phyloP scores from a whole-genome alignment of 768 basidiomycete species.

The Termitomyces eurrhizus region DNA sequence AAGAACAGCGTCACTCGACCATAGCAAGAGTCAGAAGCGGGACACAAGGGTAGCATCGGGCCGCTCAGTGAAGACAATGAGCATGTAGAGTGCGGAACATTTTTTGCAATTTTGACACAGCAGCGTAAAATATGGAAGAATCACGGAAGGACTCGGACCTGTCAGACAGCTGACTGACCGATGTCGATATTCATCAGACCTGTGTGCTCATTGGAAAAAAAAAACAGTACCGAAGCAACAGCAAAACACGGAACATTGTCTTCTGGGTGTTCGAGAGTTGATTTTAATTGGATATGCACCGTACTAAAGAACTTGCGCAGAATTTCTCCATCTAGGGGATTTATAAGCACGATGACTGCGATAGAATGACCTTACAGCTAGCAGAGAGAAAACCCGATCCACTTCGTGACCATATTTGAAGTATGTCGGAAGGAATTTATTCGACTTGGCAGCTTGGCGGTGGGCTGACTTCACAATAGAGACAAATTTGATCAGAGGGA shows the following conservation, averaged over 20 bases:
- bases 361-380: background rate
- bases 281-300: background rate
- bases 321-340: too few species aligned
- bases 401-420: background rate
- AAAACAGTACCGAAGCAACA: background rate
- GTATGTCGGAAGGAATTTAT: background rate
- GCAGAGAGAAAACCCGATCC: background rate
- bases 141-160: background rate
- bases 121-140: slow-evolving; percentile 11
- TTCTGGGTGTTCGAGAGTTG: background rate
- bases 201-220: background rate
- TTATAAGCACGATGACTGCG: too few species aligned
- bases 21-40: slow-evolving; percentile 18
- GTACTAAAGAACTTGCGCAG: background rate
- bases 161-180: slow-evolving; percentile 1
- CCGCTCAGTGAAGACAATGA: background rate
- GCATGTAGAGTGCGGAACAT: background rate
- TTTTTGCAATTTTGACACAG: slow-evolving; percentile 19
- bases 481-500: background rate
- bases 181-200: background rate
- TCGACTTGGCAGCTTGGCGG: slow-evolving; percentile 8
- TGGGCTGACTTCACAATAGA: background rate
- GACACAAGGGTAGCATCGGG: slow-evolving; percentile 18
- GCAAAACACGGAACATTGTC: background rate
- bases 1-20: background rate